These are phyloP conservation scores for Pestalotiopsis fici DNA, from an alignment of 2,329 filamentous ascomycete species.

Conservation along the genomic window DNA sequence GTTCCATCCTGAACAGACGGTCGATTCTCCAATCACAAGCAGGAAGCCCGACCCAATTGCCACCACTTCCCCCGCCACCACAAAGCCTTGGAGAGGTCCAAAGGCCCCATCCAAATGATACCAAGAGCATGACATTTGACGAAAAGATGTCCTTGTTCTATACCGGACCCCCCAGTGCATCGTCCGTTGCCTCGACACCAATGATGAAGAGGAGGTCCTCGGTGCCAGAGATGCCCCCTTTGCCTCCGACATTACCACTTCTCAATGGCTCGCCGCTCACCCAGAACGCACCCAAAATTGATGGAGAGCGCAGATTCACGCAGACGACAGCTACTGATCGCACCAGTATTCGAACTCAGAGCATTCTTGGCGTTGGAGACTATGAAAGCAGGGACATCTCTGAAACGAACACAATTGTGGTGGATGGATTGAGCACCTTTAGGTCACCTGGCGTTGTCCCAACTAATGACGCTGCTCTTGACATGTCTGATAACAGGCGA, in stretches of 20 bases:
- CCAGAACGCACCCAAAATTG: slow-evolving; percentile 22
- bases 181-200: slow-evolving; percentile 22
- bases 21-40: slow-evolving; percentile 44
- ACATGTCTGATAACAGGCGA: slow-evolving; percentile 36
- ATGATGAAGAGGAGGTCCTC: slow-evolving; percentile 35
- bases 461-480: slow-evolving; percentile 11
- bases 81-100: slow-evolving; percentile 38
- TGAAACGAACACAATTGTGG: slow-evolving; percentile 18
- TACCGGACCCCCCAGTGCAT: slow-evolving; percentile 28
- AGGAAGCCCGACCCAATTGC: slow-evolving; percentile 50
- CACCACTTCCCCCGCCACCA: slow-evolving; percentile 51
- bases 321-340: slow-evolving; percentile 29
- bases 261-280: slow-evolving; percentile 20
- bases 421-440: slow-evolving; percentile 35
- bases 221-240: slow-evolving; percentile 44
- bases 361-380: slow-evolving; percentile 39
- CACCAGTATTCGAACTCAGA: slow-evolving; percentile 40
- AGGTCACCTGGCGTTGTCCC: slow-evolving; percentile 38
- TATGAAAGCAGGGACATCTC: slow-evolving; percentile 26
- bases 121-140: slow-evolving; percentile 59
- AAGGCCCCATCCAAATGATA: slow-evolving; percentile 50
- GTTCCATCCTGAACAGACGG: slow-evolving; percentile 45
- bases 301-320: slow-evolving; percentile 22
- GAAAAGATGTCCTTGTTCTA: slow-evolving; percentile 59
- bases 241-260: slow-evolving; percentile 32